A percentile compares a stretch with the other conserved stretches of the same genome.
phyloP scores from a whole-genome alignment of 2,329 filamentous ascomycete genomes.

The Paraconiothyrium sp. region DNA sequence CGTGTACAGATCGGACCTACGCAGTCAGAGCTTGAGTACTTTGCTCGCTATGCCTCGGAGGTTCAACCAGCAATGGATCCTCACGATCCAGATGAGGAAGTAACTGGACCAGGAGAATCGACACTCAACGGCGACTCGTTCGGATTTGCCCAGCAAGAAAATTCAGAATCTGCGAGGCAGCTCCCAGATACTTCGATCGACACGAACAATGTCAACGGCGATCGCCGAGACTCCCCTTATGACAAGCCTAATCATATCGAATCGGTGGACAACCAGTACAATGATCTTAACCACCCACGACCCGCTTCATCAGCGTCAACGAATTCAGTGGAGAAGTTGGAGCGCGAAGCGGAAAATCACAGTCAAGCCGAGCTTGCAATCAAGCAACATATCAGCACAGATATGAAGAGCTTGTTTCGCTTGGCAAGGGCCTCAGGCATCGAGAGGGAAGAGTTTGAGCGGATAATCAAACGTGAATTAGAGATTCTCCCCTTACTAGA shows the following conservation, averaged over 20 bases:
- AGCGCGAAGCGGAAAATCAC: slow-evolving; percentile 64
- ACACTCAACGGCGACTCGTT: slow-evolving; percentile 65
- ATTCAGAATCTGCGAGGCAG: slow-evolving; percentile 34
- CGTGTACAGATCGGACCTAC: slow-evolving; percentile 46
- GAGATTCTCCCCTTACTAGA: slow-evolving; percentile 76
- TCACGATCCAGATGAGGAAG: slow-evolving; percentile 79
- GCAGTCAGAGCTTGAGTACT: slow-evolving; percentile 74
- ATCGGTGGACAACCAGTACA: slow-evolving; percentile 29
- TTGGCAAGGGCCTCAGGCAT: slow-evolving; percentile 77
- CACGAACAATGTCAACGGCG: slow-evolving; percentile 8
- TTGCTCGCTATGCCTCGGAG: slow-evolving; percentile 74
- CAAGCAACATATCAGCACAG: slow-evolving; percentile 80
- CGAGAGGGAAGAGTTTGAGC: slow-evolving; percentile 77
- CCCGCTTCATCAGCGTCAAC: slow-evolving; percentile 54
- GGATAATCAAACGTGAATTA: slow-evolving; percentile 75
- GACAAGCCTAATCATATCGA: slow-evolving; percentile 36
- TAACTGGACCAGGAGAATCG: slow-evolving; percentile 57
- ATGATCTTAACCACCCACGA: slow-evolving; percentile 44
- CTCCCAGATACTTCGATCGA: neutral
- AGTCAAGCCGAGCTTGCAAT: slow-evolving; percentile 76
- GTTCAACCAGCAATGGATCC: slow-evolving; percentile 84
- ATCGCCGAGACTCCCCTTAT: slow-evolving; percentile 22
- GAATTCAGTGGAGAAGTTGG: slow-evolving; percentile 66
- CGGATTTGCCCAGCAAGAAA: slow-evolving; percentile 2
- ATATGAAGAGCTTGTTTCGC: slow-evolving; percentile 78